Conservation (phyloP, 2,329 filamentous ascomycete genomes). For the Ascochyta koolunga region DNA sequence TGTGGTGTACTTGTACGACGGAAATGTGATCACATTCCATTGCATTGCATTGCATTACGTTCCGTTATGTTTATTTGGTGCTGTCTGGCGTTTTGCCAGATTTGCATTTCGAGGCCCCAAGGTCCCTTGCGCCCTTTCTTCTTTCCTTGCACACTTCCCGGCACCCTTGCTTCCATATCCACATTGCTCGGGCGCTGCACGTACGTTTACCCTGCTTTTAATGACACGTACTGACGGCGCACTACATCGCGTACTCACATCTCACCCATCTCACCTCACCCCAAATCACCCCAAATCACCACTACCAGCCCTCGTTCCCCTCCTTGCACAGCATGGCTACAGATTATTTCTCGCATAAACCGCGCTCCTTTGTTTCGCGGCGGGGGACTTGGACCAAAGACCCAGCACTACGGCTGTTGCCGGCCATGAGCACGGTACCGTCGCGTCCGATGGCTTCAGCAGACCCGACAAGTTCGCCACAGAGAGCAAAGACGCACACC, state of each 20-base stretch:
- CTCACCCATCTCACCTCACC: too few species aligned
- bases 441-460: too few species aligned
- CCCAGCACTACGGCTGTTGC: background rate
- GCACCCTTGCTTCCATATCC: background rate
- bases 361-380: slow-evolving; percentile 2
- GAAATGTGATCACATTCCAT: slow-evolving; percentile 7
- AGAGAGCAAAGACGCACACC: too few species aligned
- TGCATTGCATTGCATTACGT: background rate
- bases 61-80: background rate
- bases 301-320: slow-evolving; percentile 1
- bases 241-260: too few species aligned
- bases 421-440: too few species aligned
- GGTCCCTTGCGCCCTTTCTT: background rate
- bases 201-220: too few species aligned
- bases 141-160: background rate
- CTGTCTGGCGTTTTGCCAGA: too few species aligned
- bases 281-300: slow-evolving; percentile 5
- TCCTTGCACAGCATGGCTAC: background rate
- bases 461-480: too few species aligned
- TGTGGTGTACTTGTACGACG: slow-evolving; percentile 4
- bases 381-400: background rate
- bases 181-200: too few species aligned
- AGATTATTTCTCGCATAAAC: slow-evolving; percentile 8
- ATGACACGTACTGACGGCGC: too few species aligned
- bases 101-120: too few species aligned